Conservation (phyloP, 164 flowering plant genomes). For the Liriodendron chinense region DNA sequence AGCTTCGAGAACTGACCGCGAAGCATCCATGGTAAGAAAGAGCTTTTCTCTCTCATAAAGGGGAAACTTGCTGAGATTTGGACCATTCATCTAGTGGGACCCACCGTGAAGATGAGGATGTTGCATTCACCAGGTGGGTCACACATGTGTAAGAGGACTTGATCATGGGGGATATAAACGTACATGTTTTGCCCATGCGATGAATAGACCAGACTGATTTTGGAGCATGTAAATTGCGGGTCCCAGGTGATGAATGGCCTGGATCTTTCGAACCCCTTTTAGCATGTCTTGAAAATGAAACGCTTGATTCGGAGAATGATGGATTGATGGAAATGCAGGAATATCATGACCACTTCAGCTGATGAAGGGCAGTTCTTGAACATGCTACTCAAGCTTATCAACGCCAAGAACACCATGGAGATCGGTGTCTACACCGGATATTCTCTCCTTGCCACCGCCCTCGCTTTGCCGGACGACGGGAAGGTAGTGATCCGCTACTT, state of each 20-base stretch:
- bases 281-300: no score
- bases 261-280: no score
- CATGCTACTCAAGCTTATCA: slow-evolving; percentile 63
- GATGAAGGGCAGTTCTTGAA: slow-evolving; percentile 71
- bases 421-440: slow-evolving; percentile 70
- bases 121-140: no score
- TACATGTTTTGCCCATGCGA: no score
- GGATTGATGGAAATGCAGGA: slow-evolving; percentile 29
- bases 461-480: slow-evolving; percentile 65
- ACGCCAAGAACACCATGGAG: slow-evolving; percentile 71
- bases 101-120: no score
- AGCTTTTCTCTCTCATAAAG: not conserved
- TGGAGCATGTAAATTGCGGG: no score
- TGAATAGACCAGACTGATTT: no score
- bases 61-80: not conserved
- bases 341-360: slow-evolving; percentile 66
- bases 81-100: no score
- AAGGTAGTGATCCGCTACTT: slow-evolving; percentile 31
- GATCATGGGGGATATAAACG: not conserved
- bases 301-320: not conserved
- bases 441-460: slow-evolving; percentile 68
- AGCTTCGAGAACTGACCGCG: slow-evolving; percentile 64
- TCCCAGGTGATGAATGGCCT: not conserved
- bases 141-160: no score
- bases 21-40: slow-evolving; percentile 63